Evolutionary conservation across 805 yeast species (phyloP), one percentile per base, ranked within the genome.

Genomic region (Naumovozyma baii): DNA sequence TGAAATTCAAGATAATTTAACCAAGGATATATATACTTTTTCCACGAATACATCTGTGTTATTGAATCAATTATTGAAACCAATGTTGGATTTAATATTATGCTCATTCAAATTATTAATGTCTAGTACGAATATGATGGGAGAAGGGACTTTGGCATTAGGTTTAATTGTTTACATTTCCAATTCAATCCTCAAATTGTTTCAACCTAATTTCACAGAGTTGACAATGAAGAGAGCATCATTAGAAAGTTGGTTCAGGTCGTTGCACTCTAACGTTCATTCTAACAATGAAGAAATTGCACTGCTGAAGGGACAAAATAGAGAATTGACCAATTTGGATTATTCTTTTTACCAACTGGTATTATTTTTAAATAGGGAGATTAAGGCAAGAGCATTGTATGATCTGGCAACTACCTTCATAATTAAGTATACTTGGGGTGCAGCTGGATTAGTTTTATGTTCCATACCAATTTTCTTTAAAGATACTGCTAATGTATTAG

Each of bases 361-460:
- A 48, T 68, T 79, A 44, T 90, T 87, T 61, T 70, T 80, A 48
- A 76, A 82, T 52, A 73, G 78, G 63, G 88, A 83, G 54, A 72
- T 82, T 46, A 75, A 83, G 63, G 79, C 83, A 50, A 71, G 80
- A 64, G 80, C 90, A 20, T 59, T 82, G 18, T 90, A 87, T 61
- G 87, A 87, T 54, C 74, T 84, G 49, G 83, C 90, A 2, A 92
- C 90, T 49, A 84, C 82, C 37, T 88, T 87, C 52, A 78, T 86
- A 39, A 88, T 88, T 45, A 88, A 88, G 63, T 88, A 88, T 62
- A 76, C 86, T 36, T 82, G 96, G 88, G 97, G 97, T 45, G 97
- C 96, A 2, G 85, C 92, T 25, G 97, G 97, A 9, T 70, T 88
- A 43, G 74, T 80, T 1, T 68, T 88, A 36, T 88, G 96, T 62